Evolutionary conservation across 176 grass and related monocot genomes (phyloP), one percentile per base, ranked within the genome.

Genomic region (Oryza meyeriana): DNA sequence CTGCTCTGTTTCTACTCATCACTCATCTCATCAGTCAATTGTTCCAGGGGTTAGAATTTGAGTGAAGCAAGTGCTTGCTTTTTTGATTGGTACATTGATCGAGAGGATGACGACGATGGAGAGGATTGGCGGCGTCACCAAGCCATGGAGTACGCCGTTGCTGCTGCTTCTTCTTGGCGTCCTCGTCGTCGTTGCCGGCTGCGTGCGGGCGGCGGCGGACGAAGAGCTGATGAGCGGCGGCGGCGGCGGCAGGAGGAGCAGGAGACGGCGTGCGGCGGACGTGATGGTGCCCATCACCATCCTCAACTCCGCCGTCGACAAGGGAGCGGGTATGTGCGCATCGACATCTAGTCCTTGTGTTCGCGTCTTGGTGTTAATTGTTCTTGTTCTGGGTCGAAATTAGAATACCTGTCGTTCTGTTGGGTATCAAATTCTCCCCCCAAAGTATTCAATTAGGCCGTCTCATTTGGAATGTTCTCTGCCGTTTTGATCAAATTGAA

Each of bases 201-300:
- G 62, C 78, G 79, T 24, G 0, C 72, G 20, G 38, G 18, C 69
- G 73, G 18, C 69, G 73, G 55, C 12, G 69, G 58, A 40, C 8
- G 48, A 76, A 10, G 27, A 42, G 31, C 5, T 8, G 22, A 28
- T 0, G 25, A 14, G 63, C 52, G 72, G 5, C 5, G 41, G 63
- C 52, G 72, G 5, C 5, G 41, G 32, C 10, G 24, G 52, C 0
- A 59, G 38, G 26, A 78, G 75, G 29, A 34, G 69, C 42, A 7
- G 41, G 34, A 45, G 35, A 42, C 75, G 85, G 42, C 77, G 63
- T 33, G 38, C 79, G 34, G 29, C 59, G 45, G 33, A 39, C 9
- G 36, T 88, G 40, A 89, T 85, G 77, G 93, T 95, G 57, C 82
- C 85, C 38, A 84, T 92, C 79, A 95, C 88, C 70, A 28, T 95